Evolutionary conservation across 2,329 filamentous ascomycete species (phyloP), one percentile per base, ranked within the genome.

Genomic region (Didymella keratinophila): DNA sequence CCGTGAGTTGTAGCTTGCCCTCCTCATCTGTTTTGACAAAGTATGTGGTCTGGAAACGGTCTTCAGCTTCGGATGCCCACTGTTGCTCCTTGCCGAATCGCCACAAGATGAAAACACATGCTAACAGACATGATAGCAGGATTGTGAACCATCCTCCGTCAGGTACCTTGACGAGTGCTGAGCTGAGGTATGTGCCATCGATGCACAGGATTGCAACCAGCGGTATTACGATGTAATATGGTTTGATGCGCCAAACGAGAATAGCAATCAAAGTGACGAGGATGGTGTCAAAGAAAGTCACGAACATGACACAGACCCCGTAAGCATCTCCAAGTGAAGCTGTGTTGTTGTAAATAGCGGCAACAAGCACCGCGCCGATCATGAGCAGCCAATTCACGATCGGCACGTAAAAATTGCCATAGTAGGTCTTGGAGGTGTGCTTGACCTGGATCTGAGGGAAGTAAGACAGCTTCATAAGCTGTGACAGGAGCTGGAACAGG

Each of bases 71-170:
- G 9, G 41, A 27, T 27, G 41, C 41, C 90, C 90, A 93, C 71
- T 93, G 90, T 60, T 86, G 83, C 70, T 92, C 89, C 72, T 93
- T 93, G 16, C 90, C 90, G 67, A 87, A 93, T 30, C 90, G 85
- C 90, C 90, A 93, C 11, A 93, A 82, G 2, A 92, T 80, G 69
- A 93, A 90, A 42, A 92, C 76, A 42, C 76, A 78, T 0, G 87
- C 84, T 2, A 93, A 82, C 9, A 90, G 78, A 3, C 80, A 79
- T 0, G 89, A 82, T 5, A 93, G 80, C 0, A 86, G 80, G 1
- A 93, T 78, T 0, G 90, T 93, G 70, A 93, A 91, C 90, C 90
- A 93, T 1, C 89, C 90, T 1, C 90, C 90, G 10, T 88, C 82
- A 0, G 90, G 90, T 0, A 93, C 87, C 71, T 93, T 93, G 46